These are phyloP conservation scores for Pseudocercospora macadamiae DNA, from an alignment of 2,329 filamentous ascomycete species.

Conservation along the genomic window DNA sequence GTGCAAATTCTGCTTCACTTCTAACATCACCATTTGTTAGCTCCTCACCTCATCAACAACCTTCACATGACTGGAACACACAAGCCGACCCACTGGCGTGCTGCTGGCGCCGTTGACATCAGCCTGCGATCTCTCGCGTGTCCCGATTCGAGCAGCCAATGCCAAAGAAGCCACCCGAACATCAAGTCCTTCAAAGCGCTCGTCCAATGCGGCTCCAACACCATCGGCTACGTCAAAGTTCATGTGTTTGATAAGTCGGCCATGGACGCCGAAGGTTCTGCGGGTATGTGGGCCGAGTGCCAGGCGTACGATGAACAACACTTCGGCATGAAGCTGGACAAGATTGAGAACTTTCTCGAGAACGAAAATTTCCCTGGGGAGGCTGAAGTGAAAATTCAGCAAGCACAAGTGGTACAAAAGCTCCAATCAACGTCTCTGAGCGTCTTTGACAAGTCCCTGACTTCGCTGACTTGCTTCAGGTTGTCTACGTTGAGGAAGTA, in stretches of 20 bases:
- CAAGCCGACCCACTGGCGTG: too few relatives aligned
- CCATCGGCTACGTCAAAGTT: slow-evolving; percentile 16
- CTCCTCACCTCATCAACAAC: too few relatives aligned
- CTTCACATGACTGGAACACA: too few relatives aligned
- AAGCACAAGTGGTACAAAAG: slow-evolving; percentile 5
- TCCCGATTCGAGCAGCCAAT: not conserved
- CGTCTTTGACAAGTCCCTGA: not conserved
- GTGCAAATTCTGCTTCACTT: too few relatives aligned
- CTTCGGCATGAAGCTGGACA: slow-evolving; percentile 20
- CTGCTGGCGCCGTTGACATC: not conserved
- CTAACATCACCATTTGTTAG: too few relatives aligned
- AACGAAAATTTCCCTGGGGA: slow-evolving; percentile 23
- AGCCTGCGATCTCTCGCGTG: not conserved
- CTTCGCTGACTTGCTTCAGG: not conserved
- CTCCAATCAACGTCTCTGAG: slow-evolving; percentile 13
- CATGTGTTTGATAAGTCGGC: slow-evolving; percentile 10
- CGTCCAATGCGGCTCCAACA: not conserved
- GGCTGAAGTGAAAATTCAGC: slow-evolving; percentile 7
- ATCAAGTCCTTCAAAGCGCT: not conserved
- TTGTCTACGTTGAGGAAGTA: slow-evolving; percentile 13
- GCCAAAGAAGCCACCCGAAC: too few relatives aligned
- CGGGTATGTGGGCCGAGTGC: slow-evolving; percentile 24
- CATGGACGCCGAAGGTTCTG: not conserved
- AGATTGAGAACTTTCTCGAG: slow-evolving; percentile 26
- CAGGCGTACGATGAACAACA: slow-evolving; percentile 17